A percentile compares a stretch with the other conserved stretches of the same genome.
phyloP scores from a whole-genome alignment of 495 filamentous ascomycete species.

The Xylaria bambusicola region DNA sequence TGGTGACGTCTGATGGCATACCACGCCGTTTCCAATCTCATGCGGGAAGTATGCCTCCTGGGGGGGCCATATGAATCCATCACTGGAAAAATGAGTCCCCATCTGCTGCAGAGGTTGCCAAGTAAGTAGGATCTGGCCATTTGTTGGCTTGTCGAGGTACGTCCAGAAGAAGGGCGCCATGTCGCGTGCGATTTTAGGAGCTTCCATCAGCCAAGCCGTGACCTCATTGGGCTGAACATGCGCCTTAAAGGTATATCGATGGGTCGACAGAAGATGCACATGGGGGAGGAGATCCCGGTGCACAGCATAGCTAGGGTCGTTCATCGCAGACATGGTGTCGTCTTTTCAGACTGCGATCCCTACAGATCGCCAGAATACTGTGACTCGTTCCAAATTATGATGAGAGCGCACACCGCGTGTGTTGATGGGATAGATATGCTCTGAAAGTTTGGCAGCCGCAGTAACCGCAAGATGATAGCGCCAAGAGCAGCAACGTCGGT shows the following conservation, averaged over 20 bases:
- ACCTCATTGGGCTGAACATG: conserved; percentile 68
- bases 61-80: conserved; percentile 89
- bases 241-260: conserved; percentile 68
- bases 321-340: conserved; percentile 48
- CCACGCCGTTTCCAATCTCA: conserved; percentile 71
- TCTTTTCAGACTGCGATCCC: not conserved
- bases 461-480: not conserved
- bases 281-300: conserved; percentile 71
- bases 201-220: conserved; percentile 73
- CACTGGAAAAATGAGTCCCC: conserved; percentile 73
- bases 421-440: too few relatives aligned
- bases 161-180: conserved; percentile 84
- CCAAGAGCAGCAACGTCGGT: conserved; percentile 2
- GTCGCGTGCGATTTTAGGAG: conserved; percentile 77
- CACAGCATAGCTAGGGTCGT: conserved; percentile 66
- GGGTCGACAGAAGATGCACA: conserved; percentile 80
- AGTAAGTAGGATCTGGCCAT: conserved; percentile 78
- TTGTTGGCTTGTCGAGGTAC: conserved; percentile 77
- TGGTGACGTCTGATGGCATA: conserved; percentile 47
- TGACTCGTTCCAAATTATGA: too few relatives aligned
- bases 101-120: conserved; percentile 78
- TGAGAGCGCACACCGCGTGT: too few relatives aligned
- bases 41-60: conserved; percentile 70
- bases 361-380: too few relatives aligned
- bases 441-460: too few relatives aligned